Evolutionary conservation across 2,329 filamentous ascomycete genomes (phyloP).

Genomic region (Lasiodiplodia sp.): DNA sequence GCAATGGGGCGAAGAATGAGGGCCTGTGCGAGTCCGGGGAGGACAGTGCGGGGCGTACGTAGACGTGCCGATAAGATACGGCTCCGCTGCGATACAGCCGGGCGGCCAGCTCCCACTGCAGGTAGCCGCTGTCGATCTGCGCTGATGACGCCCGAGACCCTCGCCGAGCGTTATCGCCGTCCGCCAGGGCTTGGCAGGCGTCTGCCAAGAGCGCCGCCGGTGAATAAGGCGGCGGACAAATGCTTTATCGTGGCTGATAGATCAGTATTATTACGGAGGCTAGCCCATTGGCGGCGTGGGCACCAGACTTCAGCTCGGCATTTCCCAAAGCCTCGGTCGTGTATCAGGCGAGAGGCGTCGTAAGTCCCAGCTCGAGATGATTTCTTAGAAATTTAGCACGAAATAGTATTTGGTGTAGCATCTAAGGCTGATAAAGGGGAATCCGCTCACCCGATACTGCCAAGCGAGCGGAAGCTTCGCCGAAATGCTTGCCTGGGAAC

Average conservation of each 20-base stretch:
- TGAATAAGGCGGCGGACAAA: conserved; percentile 23
- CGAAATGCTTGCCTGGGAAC: not conserved
- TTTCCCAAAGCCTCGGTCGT: not conserved
- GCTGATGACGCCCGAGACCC: conserved; percentile 19
- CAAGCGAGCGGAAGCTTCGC: conserved; percentile 7
- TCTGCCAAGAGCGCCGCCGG: conserved; percentile 19
- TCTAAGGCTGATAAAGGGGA: not conserved
- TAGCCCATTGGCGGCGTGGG: not conserved
- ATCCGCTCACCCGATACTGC: not conserved
- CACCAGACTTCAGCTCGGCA: no score
- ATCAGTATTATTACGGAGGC: conserved; percentile 1
- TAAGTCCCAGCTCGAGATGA: not conserved
- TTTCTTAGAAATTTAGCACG: not conserved
- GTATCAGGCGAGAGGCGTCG: conserved; percentile 6
- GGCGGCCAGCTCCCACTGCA: not conserved
- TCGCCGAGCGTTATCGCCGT: conserved; percentile 11
- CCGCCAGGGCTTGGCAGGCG: conserved; percentile 6
- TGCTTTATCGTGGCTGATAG: conserved; percentile 18
- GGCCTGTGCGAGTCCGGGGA: not conserved
- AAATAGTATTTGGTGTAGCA: not conserved
- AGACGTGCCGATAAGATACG: conserved; percentile 15
- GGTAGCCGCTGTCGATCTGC: not conserved
- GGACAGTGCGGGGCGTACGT: not conserved
- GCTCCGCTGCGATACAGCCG: conserved; percentile 15
- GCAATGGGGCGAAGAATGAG: not conserved